These are phyloP conservation scores for Globisporangium splendens DNA, from an alignment of 352 stramenopile species.

Conservation along the genomic window DNA sequence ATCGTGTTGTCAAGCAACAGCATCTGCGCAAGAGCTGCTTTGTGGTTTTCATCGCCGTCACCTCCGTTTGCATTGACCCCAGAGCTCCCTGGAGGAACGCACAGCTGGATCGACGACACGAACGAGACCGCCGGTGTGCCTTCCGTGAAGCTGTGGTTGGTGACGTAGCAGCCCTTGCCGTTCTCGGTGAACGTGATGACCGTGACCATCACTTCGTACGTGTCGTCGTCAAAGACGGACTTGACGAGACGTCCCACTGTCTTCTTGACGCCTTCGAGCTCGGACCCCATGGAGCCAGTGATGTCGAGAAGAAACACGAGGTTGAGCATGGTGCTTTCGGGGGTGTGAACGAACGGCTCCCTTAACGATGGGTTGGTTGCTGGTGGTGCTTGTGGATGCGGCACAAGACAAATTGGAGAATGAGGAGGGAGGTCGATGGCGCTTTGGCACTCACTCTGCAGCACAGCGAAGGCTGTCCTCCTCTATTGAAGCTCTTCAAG, in stretches of 20 bases:
- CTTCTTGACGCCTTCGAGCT: slow-evolving; percentile 51
- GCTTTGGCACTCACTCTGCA: no score
- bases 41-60: slow-evolving; percentile 68
- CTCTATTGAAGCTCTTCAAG: no score
- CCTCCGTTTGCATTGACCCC: slow-evolving; percentile 40
- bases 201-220: slow-evolving; percentile 52
- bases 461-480: no score
- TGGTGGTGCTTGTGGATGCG: no score
- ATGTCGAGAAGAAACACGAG: slow-evolving; percentile 72
- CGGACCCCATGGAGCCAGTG: slow-evolving; percentile 62
- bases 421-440: no score
- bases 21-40: slow-evolving; percentile 52
- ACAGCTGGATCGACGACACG: slow-evolving; percentile 10
- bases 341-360: no score
- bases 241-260: slow-evolving; percentile 51
- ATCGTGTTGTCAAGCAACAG: slow-evolving; percentile 42
- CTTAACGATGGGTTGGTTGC: no score
- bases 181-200: slow-evolving; percentile 73
- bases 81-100: slow-evolving; percentile 10
- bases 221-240: slow-evolving; percentile 44
- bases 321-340: slow-evolving; percentile 43
- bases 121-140: slow-evolving; percentile 32
- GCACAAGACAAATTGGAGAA: no score
- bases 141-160: slow-evolving; percentile 59
- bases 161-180: slow-evolving; percentile 50